Evolutionary conservation across 148 eudicot species (phyloP), one percentile per base, ranked within the genome.

Genomic region (Rhododendron molle): DNA sequence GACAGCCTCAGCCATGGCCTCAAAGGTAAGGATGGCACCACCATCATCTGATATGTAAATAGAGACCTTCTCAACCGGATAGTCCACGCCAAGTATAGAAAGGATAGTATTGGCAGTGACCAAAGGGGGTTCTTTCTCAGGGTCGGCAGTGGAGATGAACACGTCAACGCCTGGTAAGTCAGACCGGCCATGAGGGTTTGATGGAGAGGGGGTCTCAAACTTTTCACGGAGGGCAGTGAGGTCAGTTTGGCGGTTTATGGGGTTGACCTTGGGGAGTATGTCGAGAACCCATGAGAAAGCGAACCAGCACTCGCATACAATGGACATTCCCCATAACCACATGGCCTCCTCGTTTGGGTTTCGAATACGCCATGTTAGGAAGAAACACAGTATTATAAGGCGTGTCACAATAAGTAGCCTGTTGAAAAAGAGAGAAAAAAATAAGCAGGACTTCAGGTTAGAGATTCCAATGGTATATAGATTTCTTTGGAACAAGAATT

Each of bases 1-100:
- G 78, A 96, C 92, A 76, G 99, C 97, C 90, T 95, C 98, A 10
- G 96, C 99, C 99, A 96, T 96, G 73, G 99, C 99, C 89, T 96
- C 99, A 74, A 95, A 96, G n/a, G 91, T 96, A 2, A 93, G 89
- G 56, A 96, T 92, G 9, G 98, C 93, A 12, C 92, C 99, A 23
- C 99, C 99, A 87, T 96, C 98, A 47, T 96, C 99, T 0, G 99
- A 96, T 43, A 96, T 96, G 52, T 95, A 96, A 18, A 93, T 67
- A 3, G 98, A 87, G 23, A 94, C 47, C 87, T 96, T 96, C 84
- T 96, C 99, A 3, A 96, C 93, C 0, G 99, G 99, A 86, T 96
- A 96, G 0, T 96, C 99, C 38, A 93, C 91, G 26, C 96, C 94
- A 54, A 96, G 91, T 23, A 96, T 89, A 2, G 99, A 96, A 1